phyloP scores from a whole-genome alignment of 2,329 filamentous ascomycete genomes.

The Fusarium caatingaense region DNA sequence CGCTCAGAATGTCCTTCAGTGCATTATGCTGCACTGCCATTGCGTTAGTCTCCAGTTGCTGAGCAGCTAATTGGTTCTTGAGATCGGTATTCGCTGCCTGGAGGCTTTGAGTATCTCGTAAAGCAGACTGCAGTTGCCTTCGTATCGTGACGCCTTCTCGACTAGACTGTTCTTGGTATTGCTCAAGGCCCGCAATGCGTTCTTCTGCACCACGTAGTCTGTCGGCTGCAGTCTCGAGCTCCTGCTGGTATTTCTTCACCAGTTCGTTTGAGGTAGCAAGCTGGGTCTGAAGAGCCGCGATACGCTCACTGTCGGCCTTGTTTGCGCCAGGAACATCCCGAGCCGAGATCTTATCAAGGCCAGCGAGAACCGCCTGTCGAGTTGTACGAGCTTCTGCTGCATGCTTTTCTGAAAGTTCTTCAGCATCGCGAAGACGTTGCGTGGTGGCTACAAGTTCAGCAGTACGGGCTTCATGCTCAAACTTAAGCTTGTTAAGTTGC shows the following conservation, averaged over 20 bases:
- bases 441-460: conserved; percentile 80
- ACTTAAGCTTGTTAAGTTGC: conserved; percentile 79
- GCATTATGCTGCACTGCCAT: conserved; percentile 92
- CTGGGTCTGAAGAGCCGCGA: conserved; percentile 81
- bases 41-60: conserved; percentile 94
- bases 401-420: conserved; percentile 88
- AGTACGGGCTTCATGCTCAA: conserved; percentile 84
- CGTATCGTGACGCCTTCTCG: conserved; percentile 90
- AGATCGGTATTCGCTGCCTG: conserved; percentile 84
- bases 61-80: conserved; percentile 82
- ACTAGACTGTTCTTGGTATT: conserved; percentile 97
- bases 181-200: conserved; percentile 93
- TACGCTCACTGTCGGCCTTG: conserved; percentile 71
- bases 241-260: conserved; percentile 88
- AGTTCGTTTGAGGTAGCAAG: conserved; percentile 80
- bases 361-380: conserved; percentile 82
- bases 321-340: conserved; percentile 61
- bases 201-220: conserved; percentile 94
- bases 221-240: conserved; percentile 87
- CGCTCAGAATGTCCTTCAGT: conserved; percentile 89
- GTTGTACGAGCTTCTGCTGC: conserved; percentile 89
- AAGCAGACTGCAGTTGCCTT: conserved; percentile 85
- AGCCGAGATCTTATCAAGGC: conserved; percentile 78
- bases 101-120: conserved; percentile 85
- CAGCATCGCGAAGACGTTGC: conserved; percentile 82